Percentiles rank a stretch among this genome's conserved stretches.
These are phyloP conservation scores for Fusarium tjaetaba DNA, from an alignment of 2,329 filamentous ascomycete species.

Conservation along the genomic window DNA sequence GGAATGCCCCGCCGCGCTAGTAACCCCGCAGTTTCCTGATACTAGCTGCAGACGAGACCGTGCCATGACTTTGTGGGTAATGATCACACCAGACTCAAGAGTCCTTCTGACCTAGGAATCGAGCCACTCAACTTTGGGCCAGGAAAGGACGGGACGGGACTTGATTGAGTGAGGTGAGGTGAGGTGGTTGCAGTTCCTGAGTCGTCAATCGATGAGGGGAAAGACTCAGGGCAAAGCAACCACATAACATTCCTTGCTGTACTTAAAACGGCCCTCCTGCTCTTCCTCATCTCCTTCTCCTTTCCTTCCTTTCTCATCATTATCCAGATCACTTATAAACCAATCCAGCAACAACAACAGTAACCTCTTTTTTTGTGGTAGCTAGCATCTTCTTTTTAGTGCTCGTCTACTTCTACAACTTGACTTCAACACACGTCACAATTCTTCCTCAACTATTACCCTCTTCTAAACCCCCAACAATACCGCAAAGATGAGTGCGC, in stretches of 20 bases:
- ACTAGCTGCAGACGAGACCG: constrained; percentile 24
- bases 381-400: constrained; percentile 24
- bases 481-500: constrained; percentile 63
- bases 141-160: constrained; percentile 12
- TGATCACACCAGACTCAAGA: constrained; percentile 31
- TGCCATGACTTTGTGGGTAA: constrained; percentile 30
- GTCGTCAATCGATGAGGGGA: constrained; percentile 37
- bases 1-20: constrained; percentile 22
- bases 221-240: constrained; percentile 25
- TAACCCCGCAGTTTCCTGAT: constrained; percentile 34
- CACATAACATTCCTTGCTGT: constrained; percentile 31
- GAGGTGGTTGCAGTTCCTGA: constrained; percentile 32
- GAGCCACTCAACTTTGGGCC: constrained; percentile 29
- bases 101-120: constrained; percentile 32
- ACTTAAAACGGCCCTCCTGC: constrained; percentile 40
- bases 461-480: constrained; percentile 35
- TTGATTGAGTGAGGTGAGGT: constrained; percentile 16
- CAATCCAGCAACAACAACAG: constrained; percentile 38
- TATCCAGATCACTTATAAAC: constrained; percentile 29
- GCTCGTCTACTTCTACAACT: constrained; percentile 25
- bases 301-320: constrained; percentile 40
- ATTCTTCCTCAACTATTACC: constrained; percentile 36
- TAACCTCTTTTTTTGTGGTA: constrained; percentile 6
- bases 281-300: constrained; percentile 33
- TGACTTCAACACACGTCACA: constrained; percentile 24